Conservation (phyloP, 2,329 filamentous ascomycete genomes). For the Neonectria faginata region DNA sequence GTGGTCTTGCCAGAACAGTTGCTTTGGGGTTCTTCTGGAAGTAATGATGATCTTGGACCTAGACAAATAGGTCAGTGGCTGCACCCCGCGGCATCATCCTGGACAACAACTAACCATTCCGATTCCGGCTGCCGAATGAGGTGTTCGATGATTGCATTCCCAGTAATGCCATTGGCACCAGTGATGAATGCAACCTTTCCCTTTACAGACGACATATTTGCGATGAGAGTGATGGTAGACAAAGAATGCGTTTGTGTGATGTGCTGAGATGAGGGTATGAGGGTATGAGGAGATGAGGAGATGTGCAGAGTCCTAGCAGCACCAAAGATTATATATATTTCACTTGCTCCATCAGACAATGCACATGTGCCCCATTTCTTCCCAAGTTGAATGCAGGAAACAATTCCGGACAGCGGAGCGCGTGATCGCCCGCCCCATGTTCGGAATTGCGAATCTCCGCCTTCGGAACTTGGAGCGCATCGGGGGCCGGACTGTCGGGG, state of each 20-base stretch:
- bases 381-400: background rate
- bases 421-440: background rate
- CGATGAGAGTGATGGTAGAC: background rate
- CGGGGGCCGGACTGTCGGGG: background rate
- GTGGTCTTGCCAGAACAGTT: constrained; percentile 33
- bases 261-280: background rate
- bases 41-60: constrained; percentile 41
- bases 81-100: too few species aligned
- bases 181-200: constrained; percentile 36
- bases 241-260: background rate
- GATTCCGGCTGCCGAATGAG: constrained; percentile 33
- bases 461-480: constrained; percentile 1
- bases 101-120: constrained; percentile 25
- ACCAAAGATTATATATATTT: background rate
- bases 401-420: constrained; percentile 7
- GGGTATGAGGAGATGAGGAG: background rate
- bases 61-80: background rate
- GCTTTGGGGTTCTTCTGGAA: constrained; percentile 25
- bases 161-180: constrained; percentile 36
- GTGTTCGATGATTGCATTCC: constrained; percentile 36
- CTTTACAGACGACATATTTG: constrained; percentile 15
- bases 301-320: background rate
- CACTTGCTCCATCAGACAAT: background rate
- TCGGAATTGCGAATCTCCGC: constrained; percentile 3
- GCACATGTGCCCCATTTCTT: background rate